These are phyloP conservation scores for Mortierella sp. DNA, from an alignment of 371 early-diverging fungal species.

Conservation along the genomic window DNA sequence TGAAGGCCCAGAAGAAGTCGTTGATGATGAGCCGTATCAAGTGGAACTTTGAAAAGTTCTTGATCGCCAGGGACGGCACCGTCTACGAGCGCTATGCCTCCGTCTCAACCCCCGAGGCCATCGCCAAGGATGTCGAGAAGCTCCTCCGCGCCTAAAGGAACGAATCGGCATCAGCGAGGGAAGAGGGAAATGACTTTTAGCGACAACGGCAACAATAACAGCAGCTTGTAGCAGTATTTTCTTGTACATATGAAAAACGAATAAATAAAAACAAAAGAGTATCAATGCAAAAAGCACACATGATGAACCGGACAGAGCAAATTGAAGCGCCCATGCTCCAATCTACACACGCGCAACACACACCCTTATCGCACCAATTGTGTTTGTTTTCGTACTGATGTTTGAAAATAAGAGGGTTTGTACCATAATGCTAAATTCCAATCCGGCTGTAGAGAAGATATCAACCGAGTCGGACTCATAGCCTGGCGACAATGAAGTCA, in stretches of 20 bases:
- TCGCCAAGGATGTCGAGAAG: conserved; percentile 69
- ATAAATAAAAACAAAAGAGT: neutral
- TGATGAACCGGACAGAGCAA: neutral
- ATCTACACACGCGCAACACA: neutral
- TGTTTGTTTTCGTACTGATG: neutral
- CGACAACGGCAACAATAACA: neutral
- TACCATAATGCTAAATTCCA: conserved; percentile 55
- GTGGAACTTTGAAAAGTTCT: conserved; percentile 87
- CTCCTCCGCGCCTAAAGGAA: conserved; percentile 45
- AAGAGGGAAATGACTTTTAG: neutral
- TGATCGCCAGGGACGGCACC: conserved; percentile 79
- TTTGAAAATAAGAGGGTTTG: conserved; percentile 1
- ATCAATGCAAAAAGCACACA: neutral
- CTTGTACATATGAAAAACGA: neutral
- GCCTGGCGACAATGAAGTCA: conserved; percentile 37
- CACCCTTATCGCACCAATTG: neutral
- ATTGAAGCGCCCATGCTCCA: neutral
- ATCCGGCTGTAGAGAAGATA: conserved; percentile 39
- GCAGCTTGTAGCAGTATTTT: neutral
- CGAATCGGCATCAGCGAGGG: neutral
- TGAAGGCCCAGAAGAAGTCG: conserved; percentile 76
- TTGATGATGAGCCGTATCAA: conserved; percentile 76
- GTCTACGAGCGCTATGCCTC: conserved; percentile 77
- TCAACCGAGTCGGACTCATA: conserved; percentile 57
- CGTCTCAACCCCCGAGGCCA: conserved; percentile 66